Evolutionary conservation across 192 early-diverging fungal species (phyloP).

Genomic region (Chytriomyces sp.): DNA sequence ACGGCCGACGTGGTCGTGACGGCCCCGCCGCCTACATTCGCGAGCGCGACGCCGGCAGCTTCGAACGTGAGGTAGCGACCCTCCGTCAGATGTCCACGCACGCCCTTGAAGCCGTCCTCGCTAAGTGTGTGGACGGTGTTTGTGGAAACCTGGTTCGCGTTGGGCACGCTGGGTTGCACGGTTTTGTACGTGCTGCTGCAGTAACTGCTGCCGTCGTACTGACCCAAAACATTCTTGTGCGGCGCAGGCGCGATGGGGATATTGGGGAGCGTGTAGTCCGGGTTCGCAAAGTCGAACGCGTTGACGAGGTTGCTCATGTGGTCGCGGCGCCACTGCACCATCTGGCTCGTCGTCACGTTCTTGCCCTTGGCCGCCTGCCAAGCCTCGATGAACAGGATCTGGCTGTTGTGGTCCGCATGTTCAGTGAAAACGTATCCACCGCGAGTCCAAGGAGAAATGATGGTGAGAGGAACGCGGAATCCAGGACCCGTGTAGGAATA

Average conservation of each 20-base stretch:
- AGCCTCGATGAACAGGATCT: too few relatives aligned
- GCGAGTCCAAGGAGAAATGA: too few relatives aligned
- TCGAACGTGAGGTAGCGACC: slow-evolving; percentile 23
- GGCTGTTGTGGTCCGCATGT: too few relatives aligned
- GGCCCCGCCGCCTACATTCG: neutral
- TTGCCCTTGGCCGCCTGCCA: too few relatives aligned
- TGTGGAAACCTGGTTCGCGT: neutral
- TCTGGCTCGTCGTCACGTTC: too few relatives aligned
- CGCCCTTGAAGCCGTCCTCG: slow-evolving; percentile 11
- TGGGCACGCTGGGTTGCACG: neutral
- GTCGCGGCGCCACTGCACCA: too few relatives aligned
- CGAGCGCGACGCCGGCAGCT: neutral
- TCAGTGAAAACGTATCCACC: too few relatives aligned
- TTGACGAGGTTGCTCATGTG: too few relatives aligned
- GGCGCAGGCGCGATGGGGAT: neutral
- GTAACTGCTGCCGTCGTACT: neutral
- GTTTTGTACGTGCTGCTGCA: neutral
- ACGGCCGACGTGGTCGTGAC: neutral
- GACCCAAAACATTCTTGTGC: neutral
- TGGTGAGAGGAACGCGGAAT: too few relatives aligned
- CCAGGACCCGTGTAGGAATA: too few relatives aligned
- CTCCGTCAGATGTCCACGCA: slow-evolving; percentile 9
- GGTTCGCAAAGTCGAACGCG: too few relatives aligned
- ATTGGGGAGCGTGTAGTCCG: too few relatives aligned
- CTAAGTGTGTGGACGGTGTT: neutral